phyloP scores from a whole-genome alignment of 805 yeast species.

The Soucietia sequanensis region DNA sequence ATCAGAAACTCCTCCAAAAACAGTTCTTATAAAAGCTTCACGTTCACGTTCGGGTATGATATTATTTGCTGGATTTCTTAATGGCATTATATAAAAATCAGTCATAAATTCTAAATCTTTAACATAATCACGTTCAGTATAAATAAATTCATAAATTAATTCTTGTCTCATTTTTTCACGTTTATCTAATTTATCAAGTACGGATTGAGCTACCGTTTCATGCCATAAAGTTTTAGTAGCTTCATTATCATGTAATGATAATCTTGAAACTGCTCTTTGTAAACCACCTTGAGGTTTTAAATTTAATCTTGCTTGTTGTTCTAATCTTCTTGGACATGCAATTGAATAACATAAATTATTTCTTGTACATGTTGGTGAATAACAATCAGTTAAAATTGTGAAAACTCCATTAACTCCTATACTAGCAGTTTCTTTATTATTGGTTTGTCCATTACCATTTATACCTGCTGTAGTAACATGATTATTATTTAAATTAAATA shows the following conservation, averaged over 20 bases:
- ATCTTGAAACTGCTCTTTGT: constrained; percentile 66
- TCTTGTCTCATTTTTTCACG: constrained; percentile 92
- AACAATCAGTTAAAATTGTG: constrained; percentile 89
- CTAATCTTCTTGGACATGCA: constrained; percentile 93
- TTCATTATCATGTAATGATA: constrained; percentile 65
- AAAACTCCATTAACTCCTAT: constrained; percentile 83
- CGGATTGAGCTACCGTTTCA: constrained; percentile 77
- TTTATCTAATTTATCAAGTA: constrained; percentile 77
- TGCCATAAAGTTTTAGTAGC: constrained; percentile 90
- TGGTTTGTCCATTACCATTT: too few relatives aligned
- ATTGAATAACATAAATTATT: constrained; percentile 88
- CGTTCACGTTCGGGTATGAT: constrained; percentile 87
- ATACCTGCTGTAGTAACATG: too few relatives aligned
- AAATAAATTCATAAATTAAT: constrained; percentile 87
- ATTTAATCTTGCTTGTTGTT: constrained; percentile 91
- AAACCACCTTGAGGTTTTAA: constrained; percentile 86
- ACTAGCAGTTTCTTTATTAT: constrained; percentile 12
- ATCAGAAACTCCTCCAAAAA: constrained; percentile 86
- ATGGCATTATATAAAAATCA: constrained; percentile 91
- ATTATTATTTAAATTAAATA: background rate
- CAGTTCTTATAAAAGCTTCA: constrained; percentile 87
- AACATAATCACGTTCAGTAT: constrained; percentile 93
- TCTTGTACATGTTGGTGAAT: constrained; percentile 93
- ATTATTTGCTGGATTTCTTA: constrained; percentile 68
- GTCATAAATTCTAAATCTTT: constrained; percentile 90